Conservation (phyloP, 306 rosid species). For the Myrica gale region DNA sequence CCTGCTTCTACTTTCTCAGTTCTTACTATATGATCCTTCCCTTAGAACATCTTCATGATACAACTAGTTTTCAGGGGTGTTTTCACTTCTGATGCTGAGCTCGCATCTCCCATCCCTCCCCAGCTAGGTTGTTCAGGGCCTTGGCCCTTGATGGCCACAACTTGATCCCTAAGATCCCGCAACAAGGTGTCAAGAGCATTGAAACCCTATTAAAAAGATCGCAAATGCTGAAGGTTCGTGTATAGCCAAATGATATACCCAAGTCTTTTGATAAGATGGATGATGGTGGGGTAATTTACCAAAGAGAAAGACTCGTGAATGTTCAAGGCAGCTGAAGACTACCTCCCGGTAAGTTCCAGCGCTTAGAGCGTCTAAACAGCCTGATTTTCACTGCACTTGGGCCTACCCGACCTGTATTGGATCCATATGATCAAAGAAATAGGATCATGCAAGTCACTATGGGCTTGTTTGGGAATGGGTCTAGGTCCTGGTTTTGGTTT, state of each 20-base stretch:
- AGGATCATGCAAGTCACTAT: too few relatives aligned
- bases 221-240: slow-evolving; percentile 26
- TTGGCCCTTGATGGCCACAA: slow-evolving; percentile 31
- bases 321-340: neutral
- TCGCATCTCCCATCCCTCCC: slow-evolving; percentile 35
- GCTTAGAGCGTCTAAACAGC: neutral
- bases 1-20: too few relatives aligned
- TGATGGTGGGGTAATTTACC: neutral
- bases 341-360: neutral
- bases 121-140: slow-evolving; percentile 49
- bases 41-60: too few relatives aligned
- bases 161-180: slow-evolving; percentile 42
- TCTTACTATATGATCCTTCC: too few relatives aligned
- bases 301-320: neutral
- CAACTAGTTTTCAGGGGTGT: slow-evolving; percentile 45
- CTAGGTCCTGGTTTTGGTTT: too few relatives aligned
- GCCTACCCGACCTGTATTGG: too few relatives aligned
- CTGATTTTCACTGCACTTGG: too few relatives aligned
- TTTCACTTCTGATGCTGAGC: slow-evolving; percentile 26
- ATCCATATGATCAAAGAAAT: too few relatives aligned
- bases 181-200: slow-evolving; percentile 24
- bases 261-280: too few relatives aligned
- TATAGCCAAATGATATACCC: too few relatives aligned
- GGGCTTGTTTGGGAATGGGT: too few relatives aligned
- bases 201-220: slow-evolving; percentile 53